Percentiles rank a stretch among this genome's conserved stretches.
Evolutionary conservation across 2,329 filamentous ascomycete species (phyloP).

Genomic region (Aspergillus sp.): DNA sequence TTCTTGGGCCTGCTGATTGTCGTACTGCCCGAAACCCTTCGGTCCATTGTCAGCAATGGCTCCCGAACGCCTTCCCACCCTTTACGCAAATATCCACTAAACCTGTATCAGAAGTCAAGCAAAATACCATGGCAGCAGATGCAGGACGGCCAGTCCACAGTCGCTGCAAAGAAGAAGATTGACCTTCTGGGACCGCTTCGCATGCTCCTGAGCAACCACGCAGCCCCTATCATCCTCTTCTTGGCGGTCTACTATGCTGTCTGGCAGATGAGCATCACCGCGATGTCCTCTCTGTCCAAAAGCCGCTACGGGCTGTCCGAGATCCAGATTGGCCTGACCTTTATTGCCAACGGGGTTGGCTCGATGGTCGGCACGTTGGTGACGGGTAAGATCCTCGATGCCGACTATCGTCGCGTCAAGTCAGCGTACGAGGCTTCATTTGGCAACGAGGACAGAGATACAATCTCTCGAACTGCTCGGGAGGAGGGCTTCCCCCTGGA

Average conservation of each 20-base stretch:
- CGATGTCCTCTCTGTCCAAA: conserved; percentile 52
- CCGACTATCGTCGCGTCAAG: conserved; percentile 50
- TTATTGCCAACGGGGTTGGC: conserved; percentile 56
- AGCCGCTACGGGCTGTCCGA: conserved; percentile 43
- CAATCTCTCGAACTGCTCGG: background rate
- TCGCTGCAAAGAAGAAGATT: conserved; percentile 34
- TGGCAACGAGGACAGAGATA: background rate
- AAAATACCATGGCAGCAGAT: background rate
- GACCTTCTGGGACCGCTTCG: conserved; percentile 48
- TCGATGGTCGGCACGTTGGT: conserved; percentile 54
- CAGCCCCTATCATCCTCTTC: conserved; percentile 47
- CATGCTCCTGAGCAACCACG: conserved; percentile 48
- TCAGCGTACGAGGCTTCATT: conserved; percentile 21
- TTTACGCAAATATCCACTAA: conserved; percentile 5
- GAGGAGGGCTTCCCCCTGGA: conserved; percentile 48
- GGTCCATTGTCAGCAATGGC: conserved; percentile 37
- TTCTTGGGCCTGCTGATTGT: conserved; percentile 32
- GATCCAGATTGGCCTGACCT: conserved; percentile 51
- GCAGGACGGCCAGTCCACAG: background rate
- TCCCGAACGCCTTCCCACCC: conserved; percentile 1
- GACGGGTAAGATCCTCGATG: conserved; percentile 53
- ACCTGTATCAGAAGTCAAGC: conserved; percentile 5
- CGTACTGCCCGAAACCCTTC: conserved; percentile 42
- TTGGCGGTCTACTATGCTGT: conserved; percentile 53
- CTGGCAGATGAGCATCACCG: conserved; percentile 58